These are phyloP conservation scores for Gnetum montanum DNA, from an alignment of 75 land plant species.

Conservation along the genomic window DNA sequence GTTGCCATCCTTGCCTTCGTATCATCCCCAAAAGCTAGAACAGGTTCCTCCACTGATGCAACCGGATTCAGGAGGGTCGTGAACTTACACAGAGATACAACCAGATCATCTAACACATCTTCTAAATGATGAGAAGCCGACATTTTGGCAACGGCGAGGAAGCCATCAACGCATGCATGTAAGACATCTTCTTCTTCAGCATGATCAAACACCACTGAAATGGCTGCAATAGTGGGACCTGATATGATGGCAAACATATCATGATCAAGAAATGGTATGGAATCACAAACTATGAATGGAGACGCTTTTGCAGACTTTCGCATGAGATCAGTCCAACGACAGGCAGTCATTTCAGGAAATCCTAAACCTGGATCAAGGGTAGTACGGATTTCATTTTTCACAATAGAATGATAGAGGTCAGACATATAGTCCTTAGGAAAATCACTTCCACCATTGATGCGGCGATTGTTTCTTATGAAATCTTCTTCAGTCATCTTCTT, in stretches of 20 bases:
- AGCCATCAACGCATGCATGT: constrained; percentile 63
- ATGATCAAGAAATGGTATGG: constrained; percentile 62
- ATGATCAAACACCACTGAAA: constrained; percentile 95
- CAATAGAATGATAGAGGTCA: constrained; percentile 82
- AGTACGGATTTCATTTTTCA: constrained; percentile 79
- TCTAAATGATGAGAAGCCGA: constrained; percentile 78
- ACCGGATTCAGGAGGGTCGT: constrained; percentile 63
- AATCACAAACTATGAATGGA: constrained; percentile 66
- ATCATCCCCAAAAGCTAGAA: constrained; percentile 75
- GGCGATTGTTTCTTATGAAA: constrained; percentile 79
- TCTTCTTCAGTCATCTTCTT: constrained; percentile 99
- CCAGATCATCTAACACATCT: constrained; percentile 75
- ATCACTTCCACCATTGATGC: constrained; percentile 84
- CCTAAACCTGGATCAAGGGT: constrained; percentile 71
- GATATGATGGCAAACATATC: constrained; percentile 99
- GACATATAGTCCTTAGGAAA: constrained; percentile 77
- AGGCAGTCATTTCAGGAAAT: constrained; percentile 82
- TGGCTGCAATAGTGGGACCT: constrained; percentile 95
- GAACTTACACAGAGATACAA: constrained; percentile 81
- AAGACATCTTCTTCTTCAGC: constrained; percentile 76
- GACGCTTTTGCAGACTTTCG: constrained; percentile 57
- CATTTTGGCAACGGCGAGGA: constrained; percentile 73
- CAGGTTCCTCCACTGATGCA: constrained; percentile 56
- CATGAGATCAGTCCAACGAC: constrained; percentile 91
- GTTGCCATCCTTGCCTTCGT: constrained; percentile 76